Conservation (phyloP, 2,329 filamentous ascomycete species). For the Colletotrichum tabaci region DNA sequence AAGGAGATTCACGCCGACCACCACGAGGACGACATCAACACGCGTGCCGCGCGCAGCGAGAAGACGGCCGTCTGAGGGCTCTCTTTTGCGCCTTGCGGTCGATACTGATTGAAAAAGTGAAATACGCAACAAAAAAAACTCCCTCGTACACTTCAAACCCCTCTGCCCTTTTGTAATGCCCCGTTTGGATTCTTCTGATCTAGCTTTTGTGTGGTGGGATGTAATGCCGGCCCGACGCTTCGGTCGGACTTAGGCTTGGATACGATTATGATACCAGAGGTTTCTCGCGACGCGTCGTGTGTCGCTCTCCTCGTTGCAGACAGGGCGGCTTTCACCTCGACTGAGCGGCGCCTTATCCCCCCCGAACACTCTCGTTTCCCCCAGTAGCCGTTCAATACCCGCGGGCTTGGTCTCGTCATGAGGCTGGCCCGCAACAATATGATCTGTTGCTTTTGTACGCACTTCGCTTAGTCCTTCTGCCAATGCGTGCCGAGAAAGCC, state of each 20-base stretch:
- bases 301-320: too few relatives aligned
- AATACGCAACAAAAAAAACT: background rate
- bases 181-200: background rate
- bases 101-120: background rate
- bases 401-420: background rate
- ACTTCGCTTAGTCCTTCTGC: background rate
- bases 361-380: constrained; percentile 32
- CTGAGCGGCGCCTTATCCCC: constrained; percentile 14
- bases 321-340: background rate
- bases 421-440: constrained; percentile 11
- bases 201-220: constrained; percentile 15
- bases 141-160: background rate
- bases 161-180: constrained; percentile 23
- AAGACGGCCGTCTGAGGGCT: constrained; percentile 45
- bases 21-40: constrained; percentile 53
- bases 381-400: constrained; percentile 13
- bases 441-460: background rate
- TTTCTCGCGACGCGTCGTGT: constrained; percentile 11
- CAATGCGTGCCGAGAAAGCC: constrained; percentile 1
- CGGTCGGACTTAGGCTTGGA: constrained; percentile 18
- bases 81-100: background rate
- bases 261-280: constrained; percentile 40
- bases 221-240: constrained; percentile 30
- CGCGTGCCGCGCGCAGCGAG: constrained; percentile 38
- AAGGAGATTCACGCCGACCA: constrained; percentile 63